These are phyloP conservation scores for Phytophthora constricta DNA, from an alignment of 352 stramenopile genomes.

Conservation along the genomic window DNA sequence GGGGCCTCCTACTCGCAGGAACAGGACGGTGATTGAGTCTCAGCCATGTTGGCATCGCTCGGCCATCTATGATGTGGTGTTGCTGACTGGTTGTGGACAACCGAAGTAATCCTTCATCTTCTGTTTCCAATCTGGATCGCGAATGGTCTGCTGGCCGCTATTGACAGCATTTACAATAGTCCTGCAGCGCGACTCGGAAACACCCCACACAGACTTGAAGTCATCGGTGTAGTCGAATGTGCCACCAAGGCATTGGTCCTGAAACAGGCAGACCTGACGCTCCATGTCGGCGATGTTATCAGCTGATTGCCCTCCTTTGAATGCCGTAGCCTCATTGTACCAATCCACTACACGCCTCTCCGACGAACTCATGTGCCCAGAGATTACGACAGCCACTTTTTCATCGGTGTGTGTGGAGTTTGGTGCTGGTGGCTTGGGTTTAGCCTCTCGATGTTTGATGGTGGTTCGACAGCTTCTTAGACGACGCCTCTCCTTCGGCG, in stretches of 20 bases:
- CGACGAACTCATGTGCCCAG: slow-evolving; percentile 33
- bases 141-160: slow-evolving; percentile 34
- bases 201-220: slow-evolving; percentile 52
- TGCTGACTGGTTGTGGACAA: slow-evolving; percentile 32
- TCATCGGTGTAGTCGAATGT: slow-evolving; percentile 41
- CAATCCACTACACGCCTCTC: too few species aligned
- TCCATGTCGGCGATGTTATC: too few species aligned
- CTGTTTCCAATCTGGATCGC: slow-evolving; percentile 33
- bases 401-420: background rate
- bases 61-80: background rate
- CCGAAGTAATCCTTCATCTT: slow-evolving; percentile 47
- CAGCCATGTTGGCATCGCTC: slow-evolving; percentile 6
- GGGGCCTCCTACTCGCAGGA: too few species aligned
- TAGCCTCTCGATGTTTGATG: slow-evolving; percentile 2
- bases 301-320: too few species aligned
- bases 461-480: slow-evolving; percentile 18
- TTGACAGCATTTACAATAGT: slow-evolving; percentile 46
- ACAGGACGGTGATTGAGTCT: too few species aligned
- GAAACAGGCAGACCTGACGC: slow-evolving; percentile 54
- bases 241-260: slow-evolving; percentile 56
- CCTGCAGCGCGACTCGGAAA: slow-evolving; percentile 41
- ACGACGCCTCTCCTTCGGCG: slow-evolving; percentile 11
- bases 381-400: slow-evolving; percentile 34
- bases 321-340: too few species aligned
- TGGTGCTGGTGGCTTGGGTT: background rate